Evolutionary conservation across 495 filamentous ascomycete genomes (phyloP), one percentile per base, ranked within the genome.

Genomic region (Neurospora sp.): DNA sequence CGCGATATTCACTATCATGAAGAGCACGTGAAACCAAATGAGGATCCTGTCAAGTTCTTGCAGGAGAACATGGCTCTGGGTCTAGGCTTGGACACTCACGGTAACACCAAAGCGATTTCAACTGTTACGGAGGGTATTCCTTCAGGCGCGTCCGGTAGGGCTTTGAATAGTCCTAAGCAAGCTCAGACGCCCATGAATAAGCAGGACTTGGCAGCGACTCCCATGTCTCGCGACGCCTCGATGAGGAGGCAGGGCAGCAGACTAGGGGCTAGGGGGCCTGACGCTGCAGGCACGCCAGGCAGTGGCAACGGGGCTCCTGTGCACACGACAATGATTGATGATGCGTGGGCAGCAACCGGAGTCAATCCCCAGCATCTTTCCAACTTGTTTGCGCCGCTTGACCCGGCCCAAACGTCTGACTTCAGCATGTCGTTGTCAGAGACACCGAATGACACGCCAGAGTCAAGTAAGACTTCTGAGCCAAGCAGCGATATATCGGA

Each of bases 361-460:
- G 79, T 88, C 41, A 83, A 87, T 74, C 85, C 86, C 16, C 81
- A 84, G 72, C 80, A 81, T 10, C 74, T 88, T 1, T 81, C 84
- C 72, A 75, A 77, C 31, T 74, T 73, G 10, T 81, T 83, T 38
- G 73, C 74, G 12, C 72, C 75, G 12, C 35, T 76, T 41, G 79
- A 81, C n/a, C 40, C 79, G 16, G 69, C 81, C 6, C 75, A 66
- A 84, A 80, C 14, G 77, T 85, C 80, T 0, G 86, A 88, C 66
- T 81, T 85, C 78, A 81, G 75, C 68, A 76, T 83, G 10, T 87
- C 87, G 72, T 81, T 85, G 38, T 79, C 79, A 12, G 74, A 85
- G 53, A 85, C 86, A 61, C 87, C 86, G 0, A 87, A 88, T 40
- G 86, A 88, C 73, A 88, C 87, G 11, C 87, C 87, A 8, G 87